These are phyloP conservation scores for Psidium guajava DNA, from an alignment of 345 rosid species.

Conservation along the genomic window DNA sequence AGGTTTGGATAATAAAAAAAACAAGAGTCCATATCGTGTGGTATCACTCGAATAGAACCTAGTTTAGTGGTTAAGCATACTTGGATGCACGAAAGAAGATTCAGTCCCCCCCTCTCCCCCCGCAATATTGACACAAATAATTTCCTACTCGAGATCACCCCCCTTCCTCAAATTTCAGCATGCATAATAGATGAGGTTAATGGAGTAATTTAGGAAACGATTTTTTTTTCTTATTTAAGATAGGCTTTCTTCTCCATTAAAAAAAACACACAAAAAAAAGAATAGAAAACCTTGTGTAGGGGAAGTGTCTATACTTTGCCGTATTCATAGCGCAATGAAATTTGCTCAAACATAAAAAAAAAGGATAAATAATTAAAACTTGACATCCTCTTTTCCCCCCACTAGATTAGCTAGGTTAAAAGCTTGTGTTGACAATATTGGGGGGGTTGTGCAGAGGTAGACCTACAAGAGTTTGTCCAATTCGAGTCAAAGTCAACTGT, in stretches of 20 bases:
- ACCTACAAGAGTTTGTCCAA: neutral
- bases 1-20: neutral
- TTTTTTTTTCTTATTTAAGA: neutral
- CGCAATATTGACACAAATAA: neutral
- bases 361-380: neutral
- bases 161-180: fast-evolving
- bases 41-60: no score
- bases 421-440: neutral
- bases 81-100: fast-evolving
- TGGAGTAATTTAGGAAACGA: neutral
- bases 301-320: neutral
- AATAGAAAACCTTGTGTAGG: neutral
- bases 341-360: neutral
- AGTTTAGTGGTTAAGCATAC: no score
- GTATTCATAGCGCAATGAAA: neutral
- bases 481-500: neutral
- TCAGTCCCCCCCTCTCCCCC: fast-evolving
- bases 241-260: neutral
- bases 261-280: no score
- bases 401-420: neutral
- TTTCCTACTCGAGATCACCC: neutral
- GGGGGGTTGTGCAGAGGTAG: neutral
- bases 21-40: neutral
- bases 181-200: neutral
- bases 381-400: neutral